These are phyloP conservation scores for Dendrobium catenatum DNA, from an alignment of 106 monocot genomes.

Conservation along the genomic window DNA sequence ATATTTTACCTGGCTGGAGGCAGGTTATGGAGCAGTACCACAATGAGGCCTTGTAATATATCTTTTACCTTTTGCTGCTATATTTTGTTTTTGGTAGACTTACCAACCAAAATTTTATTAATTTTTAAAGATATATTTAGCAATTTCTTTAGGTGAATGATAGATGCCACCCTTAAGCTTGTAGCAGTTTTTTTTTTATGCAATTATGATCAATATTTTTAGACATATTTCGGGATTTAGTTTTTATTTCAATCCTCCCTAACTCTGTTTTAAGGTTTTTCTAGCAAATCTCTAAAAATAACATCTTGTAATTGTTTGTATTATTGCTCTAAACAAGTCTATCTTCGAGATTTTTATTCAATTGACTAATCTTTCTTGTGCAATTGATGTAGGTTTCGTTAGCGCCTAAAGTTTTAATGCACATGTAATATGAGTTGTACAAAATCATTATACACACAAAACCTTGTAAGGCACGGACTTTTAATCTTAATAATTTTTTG, in stretches of 20 bases:
- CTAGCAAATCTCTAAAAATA: neutral
- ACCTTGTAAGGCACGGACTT: too few relatives aligned
- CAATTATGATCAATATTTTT: neutral
- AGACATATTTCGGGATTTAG: neutral
- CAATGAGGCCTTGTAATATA: constrained; percentile 70
- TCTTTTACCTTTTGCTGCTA: neutral
- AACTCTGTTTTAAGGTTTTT: neutral
- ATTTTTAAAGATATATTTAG: neutral
- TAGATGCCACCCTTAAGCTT: neutral
- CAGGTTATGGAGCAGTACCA: constrained; percentile 86
- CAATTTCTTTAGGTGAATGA: neutral
- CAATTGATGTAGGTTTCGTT: too few relatives aligned
- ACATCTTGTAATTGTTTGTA: neutral
- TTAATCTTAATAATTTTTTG: too few relatives aligned
- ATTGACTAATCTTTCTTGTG: too few relatives aligned
- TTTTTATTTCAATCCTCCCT: neutral
- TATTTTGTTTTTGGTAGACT: neutral
- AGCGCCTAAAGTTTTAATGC: too few relatives aligned
- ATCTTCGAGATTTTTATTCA: neutral
- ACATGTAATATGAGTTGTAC: too few relatives aligned
- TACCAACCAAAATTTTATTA: neutral
- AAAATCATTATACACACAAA: too few relatives aligned
- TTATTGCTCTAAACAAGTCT: neutral
- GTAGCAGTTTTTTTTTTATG: neutral
- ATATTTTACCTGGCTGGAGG: constrained; percentile 81